Evolutionary conservation across 202 grass and related monocot genomes (phyloP), one percentile per base, ranked within the genome.

Genomic region (Brachypodium distachyon): DNA sequence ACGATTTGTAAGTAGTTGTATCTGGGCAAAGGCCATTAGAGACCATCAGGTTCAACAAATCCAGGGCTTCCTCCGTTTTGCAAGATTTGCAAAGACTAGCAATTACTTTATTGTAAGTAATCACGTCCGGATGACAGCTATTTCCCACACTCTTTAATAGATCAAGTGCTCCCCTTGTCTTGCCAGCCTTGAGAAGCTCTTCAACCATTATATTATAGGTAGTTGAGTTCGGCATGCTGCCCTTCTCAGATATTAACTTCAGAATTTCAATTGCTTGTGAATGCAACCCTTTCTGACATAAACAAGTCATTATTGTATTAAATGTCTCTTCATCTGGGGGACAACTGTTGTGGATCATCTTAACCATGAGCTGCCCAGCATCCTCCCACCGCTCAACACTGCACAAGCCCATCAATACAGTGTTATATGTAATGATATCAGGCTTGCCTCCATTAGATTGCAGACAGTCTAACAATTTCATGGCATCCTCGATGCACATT

Each of bases 371-470:
- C 64, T 61, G n/a, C 74, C 77, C 54, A 4, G 44, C 81, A 62
- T 71, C 43, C 73, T 62, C 73, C 73, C 82, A 83, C 31, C 32
- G 22, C 7, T 77, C 82, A 64, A 61, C 29, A 23, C 59, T 75
- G 25, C 82, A 85, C 32, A 89, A 28, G 22, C 82, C 87, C 64
- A 76, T 89, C 44, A 89, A 65, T 63, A 89, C 39, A 36, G 78
- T 85, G 39, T 84, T 89, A 60, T 85, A 73, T 0, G 82, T 68
- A 42, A 89, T 59, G 10, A 58, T 86, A 66, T 90, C 88, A 29
- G 83, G 88, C 49, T 86, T 80, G 73, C 83, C 83, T 14, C 80
- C 83, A 31, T 63, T 40, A 12, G 69, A 73, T 64, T 25, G 58
- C 73, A 85, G 57, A 40, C 63, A 48, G 22, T 73, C 77, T 77